Conservation (phyloP, 257 asterid genomes). For the Nicotiana attenuata region DNA sequence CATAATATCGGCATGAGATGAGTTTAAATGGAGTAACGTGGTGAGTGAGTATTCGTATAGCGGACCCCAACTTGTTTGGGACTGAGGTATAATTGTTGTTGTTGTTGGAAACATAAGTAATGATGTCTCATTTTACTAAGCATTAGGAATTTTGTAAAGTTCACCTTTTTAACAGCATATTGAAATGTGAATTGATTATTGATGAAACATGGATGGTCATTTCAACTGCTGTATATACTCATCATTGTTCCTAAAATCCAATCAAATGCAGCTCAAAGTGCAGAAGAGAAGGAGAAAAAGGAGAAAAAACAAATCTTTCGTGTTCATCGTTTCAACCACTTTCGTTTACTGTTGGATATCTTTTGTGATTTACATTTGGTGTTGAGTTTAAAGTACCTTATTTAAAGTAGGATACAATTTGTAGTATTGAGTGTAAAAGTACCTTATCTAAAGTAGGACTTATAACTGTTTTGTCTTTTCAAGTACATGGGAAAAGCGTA, state of each 20-base stretch:
- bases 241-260: background rate
- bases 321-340: background rate
- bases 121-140: background rate
- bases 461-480: background rate
- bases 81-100: no score
- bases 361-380: background rate
- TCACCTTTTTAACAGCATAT: background rate
- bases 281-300: background rate
- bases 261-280: background rate
- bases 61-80: background rate
- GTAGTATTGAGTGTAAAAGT: background rate
- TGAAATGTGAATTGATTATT: background rate
- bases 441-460: background rate
- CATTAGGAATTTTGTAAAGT: background rate
- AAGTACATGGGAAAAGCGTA: background rate
- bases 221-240: background rate
- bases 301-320: background rate
- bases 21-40: background rate
- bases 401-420: background rate
- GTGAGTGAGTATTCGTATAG: background rate
- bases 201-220: background rate
- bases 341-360: background rate
- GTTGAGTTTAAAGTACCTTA: background rate
- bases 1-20: background rate
- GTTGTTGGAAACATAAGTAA: no score